These are phyloP conservation scores for Cutaneotrichosporon mucoides DNA, from an alignment of 1,284 basidiomycete species.

Conservation along the genomic window DNA sequence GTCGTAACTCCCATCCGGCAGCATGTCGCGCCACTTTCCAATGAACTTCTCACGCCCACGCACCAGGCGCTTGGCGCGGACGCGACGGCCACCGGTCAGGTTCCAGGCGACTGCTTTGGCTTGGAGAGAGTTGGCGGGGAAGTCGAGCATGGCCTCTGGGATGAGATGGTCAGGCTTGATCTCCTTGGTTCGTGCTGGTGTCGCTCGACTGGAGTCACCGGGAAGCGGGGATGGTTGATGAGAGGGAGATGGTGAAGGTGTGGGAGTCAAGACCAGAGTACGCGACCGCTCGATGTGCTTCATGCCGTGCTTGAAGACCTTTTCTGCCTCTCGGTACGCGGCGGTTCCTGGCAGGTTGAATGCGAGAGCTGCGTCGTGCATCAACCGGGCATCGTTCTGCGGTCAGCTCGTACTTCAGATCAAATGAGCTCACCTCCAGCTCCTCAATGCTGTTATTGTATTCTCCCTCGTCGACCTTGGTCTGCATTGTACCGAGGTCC, in stretches of 20 bases:
- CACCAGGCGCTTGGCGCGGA: slow-evolving; percentile 40
- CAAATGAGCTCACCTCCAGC: slow-evolving; percentile 32
- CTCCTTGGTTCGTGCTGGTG: background rate
- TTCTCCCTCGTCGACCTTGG: slow-evolving; percentile 40
- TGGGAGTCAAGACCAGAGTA: slow-evolving; percentile 40
- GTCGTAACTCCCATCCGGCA: slow-evolving; percentile 40
- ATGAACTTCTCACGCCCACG: slow-evolving; percentile 43
- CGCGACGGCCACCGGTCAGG: slow-evolving; percentile 41
- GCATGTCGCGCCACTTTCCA: slow-evolving; percentile 47
- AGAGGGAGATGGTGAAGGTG: slow-evolving; percentile 30
- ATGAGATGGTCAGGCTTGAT: slow-evolving; percentile 31
- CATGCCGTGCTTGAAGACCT: slow-evolving; percentile 36
- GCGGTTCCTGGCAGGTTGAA: slow-evolving; percentile 44
- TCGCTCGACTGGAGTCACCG: slow-evolving; percentile 9
- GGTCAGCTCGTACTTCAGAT: background rate
- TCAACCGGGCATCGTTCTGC: slow-evolving; percentile 38
- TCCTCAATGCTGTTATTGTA: slow-evolving; percentile 35
- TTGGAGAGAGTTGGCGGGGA: slow-evolving; percentile 38
- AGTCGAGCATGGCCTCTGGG: slow-evolving; percentile 43
- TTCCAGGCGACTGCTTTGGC: slow-evolving; percentile 45
- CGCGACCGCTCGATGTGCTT: slow-evolving; percentile 44
- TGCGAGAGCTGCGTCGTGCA: slow-evolving; percentile 39
- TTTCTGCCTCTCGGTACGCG: slow-evolving; percentile 37
- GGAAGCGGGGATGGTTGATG: slow-evolving; percentile 4
- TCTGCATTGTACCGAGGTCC: slow-evolving; percentile 49